A percentile compares a stretch with the other conserved stretches of the same genome.
These are phyloP conservation scores for Prillingera fragicola DNA, from an alignment of 1,284 basidiomycete species.

Conservation along the genomic window DNA sequence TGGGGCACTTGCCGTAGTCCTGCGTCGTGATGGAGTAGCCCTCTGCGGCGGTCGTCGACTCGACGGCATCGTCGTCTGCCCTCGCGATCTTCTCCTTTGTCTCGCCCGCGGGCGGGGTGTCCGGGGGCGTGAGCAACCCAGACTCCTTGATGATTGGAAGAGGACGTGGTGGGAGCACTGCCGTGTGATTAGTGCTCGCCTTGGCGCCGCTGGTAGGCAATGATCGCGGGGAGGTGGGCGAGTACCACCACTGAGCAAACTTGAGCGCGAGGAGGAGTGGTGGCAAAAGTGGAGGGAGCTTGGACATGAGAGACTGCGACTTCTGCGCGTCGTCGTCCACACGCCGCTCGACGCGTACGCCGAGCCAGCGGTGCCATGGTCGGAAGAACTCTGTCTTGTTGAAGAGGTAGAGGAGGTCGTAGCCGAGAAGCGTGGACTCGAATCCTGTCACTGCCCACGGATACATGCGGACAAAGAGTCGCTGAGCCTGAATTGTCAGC, in stretches of 20 bases:
- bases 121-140: constrained; percentile 25
- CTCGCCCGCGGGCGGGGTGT: constrained; percentile 16
- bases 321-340: constrained; percentile 18
- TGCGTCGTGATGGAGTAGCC: constrained; percentile 32
- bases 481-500: constrained; percentile 6
- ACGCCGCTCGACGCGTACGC: constrained; percentile 55
- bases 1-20: constrained; percentile 73
- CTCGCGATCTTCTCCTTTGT: constrained; percentile 55
- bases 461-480: constrained; percentile 63
- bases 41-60: neutral
- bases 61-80: constrained; percentile 48
- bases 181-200: constrained; percentile 58
- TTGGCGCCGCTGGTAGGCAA: constrained; percentile 59
- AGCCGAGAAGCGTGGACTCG: constrained; percentile 74
- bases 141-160: constrained; percentile 50
- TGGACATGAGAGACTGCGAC: constrained; percentile 7
- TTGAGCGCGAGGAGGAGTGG: constrained; percentile 94
- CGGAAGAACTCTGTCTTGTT: constrained; percentile 80
- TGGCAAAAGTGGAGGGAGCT: constrained; percentile 56
- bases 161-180: constrained; percentile 67
- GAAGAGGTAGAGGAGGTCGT: constrained; percentile 87
- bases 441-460: constrained; percentile 73
- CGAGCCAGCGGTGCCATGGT: constrained; percentile 82
- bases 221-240: constrained; percentile 81
- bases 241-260: constrained; percentile 99